Percentiles rank a stretch among this genome's conserved stretches.
Evolutionary conservation across 2,329 filamentous ascomycete genomes (phyloP).

Genomic region (Pseudopyrenochaeta lycopersici): DNA sequence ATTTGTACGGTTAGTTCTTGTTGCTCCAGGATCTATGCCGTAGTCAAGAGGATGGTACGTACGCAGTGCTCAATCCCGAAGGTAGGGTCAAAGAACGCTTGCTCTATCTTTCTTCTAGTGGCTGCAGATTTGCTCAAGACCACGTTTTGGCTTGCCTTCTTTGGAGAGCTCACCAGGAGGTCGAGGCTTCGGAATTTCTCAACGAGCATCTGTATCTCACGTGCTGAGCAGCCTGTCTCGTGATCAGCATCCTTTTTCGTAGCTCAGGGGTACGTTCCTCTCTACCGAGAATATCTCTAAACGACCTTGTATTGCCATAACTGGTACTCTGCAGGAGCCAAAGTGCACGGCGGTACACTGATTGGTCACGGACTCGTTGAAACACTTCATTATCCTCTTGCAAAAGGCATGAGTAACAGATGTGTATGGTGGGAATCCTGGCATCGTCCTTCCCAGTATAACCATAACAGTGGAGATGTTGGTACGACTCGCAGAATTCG

Average conservation of each 20-base stretch:
- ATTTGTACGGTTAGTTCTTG: neutral
- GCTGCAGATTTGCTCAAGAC: neutral
- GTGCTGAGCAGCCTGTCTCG: neutral
- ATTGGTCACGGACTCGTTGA: constrained; percentile 19
- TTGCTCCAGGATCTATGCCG: neutral
- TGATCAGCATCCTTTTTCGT: neutral
- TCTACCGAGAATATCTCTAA: constrained; percentile 1
- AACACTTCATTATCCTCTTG: constrained; percentile 24
- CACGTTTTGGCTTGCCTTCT: neutral
- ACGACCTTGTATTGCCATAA: constrained; percentile 18
- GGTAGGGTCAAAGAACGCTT: constrained; percentile 2
- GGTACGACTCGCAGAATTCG: constrained; percentile 54
- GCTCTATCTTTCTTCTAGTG: neutral
- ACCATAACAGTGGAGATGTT: constrained; percentile 59
- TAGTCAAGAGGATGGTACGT: neutral
- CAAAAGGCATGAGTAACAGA: constrained; percentile 59
- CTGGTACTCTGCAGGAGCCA: constrained; percentile 23
- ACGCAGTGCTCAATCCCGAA: constrained; percentile 2
- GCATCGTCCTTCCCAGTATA: constrained; percentile 49
- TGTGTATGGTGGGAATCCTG: constrained; percentile 53
- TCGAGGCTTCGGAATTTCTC: neutral
- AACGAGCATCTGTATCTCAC: neutral
- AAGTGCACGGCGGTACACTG: constrained; percentile 26
- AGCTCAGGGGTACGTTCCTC: neutral
- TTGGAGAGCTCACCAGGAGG: neutral